Percentiles rank a stretch among this genome's conserved stretches.
Evolutionary conservation across 345 rosid genomes (phyloP).

Genomic region (Heritiera littoralis): DNA sequence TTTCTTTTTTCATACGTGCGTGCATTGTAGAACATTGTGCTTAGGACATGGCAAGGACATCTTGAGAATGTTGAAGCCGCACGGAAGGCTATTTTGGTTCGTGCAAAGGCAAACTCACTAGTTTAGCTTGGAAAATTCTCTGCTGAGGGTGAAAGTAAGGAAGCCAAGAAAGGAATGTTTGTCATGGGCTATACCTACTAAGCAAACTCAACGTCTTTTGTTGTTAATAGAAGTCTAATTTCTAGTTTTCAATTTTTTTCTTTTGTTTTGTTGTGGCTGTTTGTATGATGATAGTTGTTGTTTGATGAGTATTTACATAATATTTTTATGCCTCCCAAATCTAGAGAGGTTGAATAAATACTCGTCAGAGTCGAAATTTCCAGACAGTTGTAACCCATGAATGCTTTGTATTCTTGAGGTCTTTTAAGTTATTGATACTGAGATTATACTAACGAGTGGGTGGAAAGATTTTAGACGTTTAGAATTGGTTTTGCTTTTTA

Average conservation of each 20-base stretch:
- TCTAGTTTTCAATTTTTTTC: background rate
- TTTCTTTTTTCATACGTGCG: slow-evolving; percentile 97
- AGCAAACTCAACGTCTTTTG: slow-evolving; percentile 9
- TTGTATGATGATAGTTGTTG: background rate
- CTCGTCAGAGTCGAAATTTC: background rate
- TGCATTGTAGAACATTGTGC: slow-evolving; percentile 90
- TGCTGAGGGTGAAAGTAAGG: slow-evolving; percentile 81
- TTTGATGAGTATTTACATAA: background rate
- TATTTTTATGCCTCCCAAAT: background rate
- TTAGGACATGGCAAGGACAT: slow-evolving; percentile 92
- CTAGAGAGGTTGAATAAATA: slow-evolving; percentile 20
- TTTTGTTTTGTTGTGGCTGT: background rate
- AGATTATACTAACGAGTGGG: no score
- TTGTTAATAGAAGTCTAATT: background rate
- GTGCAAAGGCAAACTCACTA: slow-evolving; percentile 93
- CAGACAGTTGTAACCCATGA: background rate
- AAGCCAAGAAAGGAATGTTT: slow-evolving; percentile 95
- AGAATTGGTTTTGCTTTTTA: no score
- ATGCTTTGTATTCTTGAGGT: slow-evolving; percentile 3
- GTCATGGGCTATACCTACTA: slow-evolving; percentile 96
- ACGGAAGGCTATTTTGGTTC: slow-evolving; percentile 81
- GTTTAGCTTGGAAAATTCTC: slow-evolving; percentile 96
- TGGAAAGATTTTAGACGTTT: no score
- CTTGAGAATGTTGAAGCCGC: slow-evolving; percentile 81
- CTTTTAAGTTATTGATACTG: background rate